Conservation (phyloP, 2,329 filamentous ascomycete genomes). For the Exserohilum turcica region DNA sequence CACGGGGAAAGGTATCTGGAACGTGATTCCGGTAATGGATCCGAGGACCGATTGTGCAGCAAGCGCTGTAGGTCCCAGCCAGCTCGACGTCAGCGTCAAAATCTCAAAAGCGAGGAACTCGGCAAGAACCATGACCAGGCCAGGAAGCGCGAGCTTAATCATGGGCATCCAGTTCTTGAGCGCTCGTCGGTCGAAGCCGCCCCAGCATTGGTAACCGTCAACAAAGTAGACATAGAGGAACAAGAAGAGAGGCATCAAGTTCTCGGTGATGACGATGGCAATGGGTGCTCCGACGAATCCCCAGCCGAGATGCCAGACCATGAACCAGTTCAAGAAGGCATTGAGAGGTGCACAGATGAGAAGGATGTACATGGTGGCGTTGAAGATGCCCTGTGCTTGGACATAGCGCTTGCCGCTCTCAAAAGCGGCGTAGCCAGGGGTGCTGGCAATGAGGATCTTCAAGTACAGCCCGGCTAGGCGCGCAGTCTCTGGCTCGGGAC, state of each 20-base stretch:
- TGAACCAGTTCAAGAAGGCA: constrained; percentile 77
- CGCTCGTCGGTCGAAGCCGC: constrained; percentile 72
- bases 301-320: constrained; percentile 67
- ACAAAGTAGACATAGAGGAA: constrained; percentile 75
- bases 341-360: constrained; percentile 83
- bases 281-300: constrained; percentile 79
- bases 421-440: constrained; percentile 76
- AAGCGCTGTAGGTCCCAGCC: constrained; percentile 77
- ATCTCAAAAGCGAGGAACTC: constrained; percentile 95
- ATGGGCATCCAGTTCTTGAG: constrained; percentile 80
- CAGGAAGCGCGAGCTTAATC: constrained; percentile 85
- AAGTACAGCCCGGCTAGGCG: constrained; percentile 74
- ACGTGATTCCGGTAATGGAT: constrained; percentile 78
- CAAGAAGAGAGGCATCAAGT: constrained; percentile 72
- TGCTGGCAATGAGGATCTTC: constrained; percentile 69
- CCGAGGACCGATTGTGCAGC: constrained; percentile 87
- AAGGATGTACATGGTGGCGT: constrained; percentile 80
- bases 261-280: constrained; percentile 76
- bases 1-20: constrained; percentile 90
- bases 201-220: constrained; percentile 78
- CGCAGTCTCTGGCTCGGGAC: constrained; percentile 74
- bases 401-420: constrained; percentile 84
- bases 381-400: constrained; percentile 87
- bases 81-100: constrained; percentile 79
- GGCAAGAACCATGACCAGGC: constrained; percentile 91